A percentile compares a stretch with the other conserved stretches of the same genome.
Conservation (phyloP, 176 grass and related monocot species). For the Rhynchospora pubera region DNA sequence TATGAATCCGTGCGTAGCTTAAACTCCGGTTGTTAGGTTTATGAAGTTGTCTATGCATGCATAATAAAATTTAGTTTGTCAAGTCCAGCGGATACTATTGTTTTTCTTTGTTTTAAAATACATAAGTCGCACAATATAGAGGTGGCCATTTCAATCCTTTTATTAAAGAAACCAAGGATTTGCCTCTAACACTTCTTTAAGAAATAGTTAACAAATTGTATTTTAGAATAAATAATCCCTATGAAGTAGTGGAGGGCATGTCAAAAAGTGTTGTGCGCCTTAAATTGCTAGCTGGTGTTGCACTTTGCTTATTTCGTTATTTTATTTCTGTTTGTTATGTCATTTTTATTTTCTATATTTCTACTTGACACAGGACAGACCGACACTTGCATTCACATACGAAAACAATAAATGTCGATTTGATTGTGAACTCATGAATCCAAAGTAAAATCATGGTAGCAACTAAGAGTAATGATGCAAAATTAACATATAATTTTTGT, state of each 20-base stretch:
- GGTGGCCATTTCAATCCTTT: neutral
- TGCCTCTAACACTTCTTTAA: neutral
- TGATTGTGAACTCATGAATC: neutral
- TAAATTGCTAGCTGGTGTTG: neutral
- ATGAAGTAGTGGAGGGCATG: neutral
- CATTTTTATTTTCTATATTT: neutral
- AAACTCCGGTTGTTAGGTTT: constrained; percentile 16
- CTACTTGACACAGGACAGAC: neutral
- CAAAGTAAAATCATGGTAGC: neutral
- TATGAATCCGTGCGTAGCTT: neutral
- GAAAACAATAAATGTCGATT: neutral
- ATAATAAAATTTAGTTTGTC: neutral
- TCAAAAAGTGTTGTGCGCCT: neutral
- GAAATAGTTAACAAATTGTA: neutral
- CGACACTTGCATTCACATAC: neutral
- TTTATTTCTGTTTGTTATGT: neutral
- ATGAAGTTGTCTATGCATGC: neutral
- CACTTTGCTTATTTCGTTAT: neutral
- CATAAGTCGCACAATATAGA: neutral
- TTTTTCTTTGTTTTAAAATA: neutral
- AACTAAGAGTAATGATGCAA: neutral
- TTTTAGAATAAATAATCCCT: neutral
- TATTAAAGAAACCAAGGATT: neutral
- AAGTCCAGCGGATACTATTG: neutral
- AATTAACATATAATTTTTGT: neutral